A percentile compares a stretch with the other conserved stretches of the same genome.
Conservation (phyloP, 2,329 filamentous ascomycete genomes). For the Xylariaceae sp. region DNA sequence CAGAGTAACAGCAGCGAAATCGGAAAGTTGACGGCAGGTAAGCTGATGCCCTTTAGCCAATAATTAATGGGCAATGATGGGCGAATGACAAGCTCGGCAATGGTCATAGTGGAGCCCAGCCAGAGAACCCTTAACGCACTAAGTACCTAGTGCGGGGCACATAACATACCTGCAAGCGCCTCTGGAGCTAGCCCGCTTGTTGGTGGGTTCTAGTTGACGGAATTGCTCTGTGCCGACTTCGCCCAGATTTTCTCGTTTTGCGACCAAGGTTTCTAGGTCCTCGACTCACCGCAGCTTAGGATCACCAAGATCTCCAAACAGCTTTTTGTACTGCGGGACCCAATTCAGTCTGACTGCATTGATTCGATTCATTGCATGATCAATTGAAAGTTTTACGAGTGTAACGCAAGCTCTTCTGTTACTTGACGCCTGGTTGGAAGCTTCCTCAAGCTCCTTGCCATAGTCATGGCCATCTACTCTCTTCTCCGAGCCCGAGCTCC, state of each 20-base stretch:
- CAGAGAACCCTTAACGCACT: neutral
- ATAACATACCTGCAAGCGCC: neutral
- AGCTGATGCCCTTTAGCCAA: no score
- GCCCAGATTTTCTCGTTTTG: conserved; percentile 22
- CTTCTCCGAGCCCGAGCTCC: conserved; percentile 41
- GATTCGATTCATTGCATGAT: conserved; percentile 9
- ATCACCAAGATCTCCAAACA: neutral
- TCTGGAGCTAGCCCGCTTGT: neutral
- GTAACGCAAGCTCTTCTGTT: neutral
- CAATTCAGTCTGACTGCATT: neutral
- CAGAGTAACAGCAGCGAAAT: no score
- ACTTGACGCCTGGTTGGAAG: conserved; percentile 19
- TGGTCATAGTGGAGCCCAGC: conserved; percentile 20
- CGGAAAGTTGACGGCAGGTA: neutral
- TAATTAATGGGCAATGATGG: neutral
- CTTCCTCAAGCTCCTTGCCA: conserved; percentile 8
- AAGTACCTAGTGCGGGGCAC: conserved; percentile 16
- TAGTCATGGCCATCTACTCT: conserved; percentile 38
- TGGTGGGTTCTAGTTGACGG: neutral
- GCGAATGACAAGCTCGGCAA: conserved; percentile 21
- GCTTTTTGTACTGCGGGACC: neutral
- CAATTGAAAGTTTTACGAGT: conserved; percentile 10
- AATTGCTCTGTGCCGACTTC: conserved; percentile 28
- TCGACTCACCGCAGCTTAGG: conserved; percentile 11
- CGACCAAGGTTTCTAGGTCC: neutral